phyloP scores from a whole-genome alignment of 2,329 filamentous ascomycete genomes.

The Cercospora sojina region DNA sequence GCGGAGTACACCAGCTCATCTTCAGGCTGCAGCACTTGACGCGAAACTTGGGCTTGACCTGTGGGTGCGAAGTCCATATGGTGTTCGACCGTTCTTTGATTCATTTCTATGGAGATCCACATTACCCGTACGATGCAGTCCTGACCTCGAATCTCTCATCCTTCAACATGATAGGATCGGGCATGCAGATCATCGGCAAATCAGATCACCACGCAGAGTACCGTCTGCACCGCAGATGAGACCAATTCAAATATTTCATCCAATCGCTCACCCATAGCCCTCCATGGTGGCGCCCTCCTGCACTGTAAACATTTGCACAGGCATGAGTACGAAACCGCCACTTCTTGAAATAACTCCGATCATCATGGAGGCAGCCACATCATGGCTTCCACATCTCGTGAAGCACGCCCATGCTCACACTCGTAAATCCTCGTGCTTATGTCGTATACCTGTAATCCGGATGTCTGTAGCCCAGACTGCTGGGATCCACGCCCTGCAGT shows the following conservation, averaged over 20 bases:
- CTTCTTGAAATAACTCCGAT: background rate
- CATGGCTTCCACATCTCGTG: background rate
- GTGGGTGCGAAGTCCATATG: background rate
- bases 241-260: background rate
- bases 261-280: background rate
- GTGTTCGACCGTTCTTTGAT: background rate
- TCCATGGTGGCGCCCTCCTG: background rate
- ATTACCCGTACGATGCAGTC: background rate
- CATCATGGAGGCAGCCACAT: background rate
- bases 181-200: background rate
- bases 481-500: constrained; percentile 34
- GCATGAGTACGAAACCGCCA: background rate
- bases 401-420: background rate
- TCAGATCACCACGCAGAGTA: background rate
- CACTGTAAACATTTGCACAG: background rate
- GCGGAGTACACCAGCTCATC: background rate
- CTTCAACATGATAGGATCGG: background rate
- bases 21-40: background rate
- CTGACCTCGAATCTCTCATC: background rate
- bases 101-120: background rate
- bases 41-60: background rate
- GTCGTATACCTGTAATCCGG: constrained; percentile 43
- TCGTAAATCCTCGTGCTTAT: constrained; percentile 11
- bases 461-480: constrained; percentile 44
- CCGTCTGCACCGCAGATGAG: background rate